A percentile compares a stretch with the other conserved stretches of the same genome.
Evolutionary conservation across 805 yeast species (phyloP).

Genomic region (Suhomyces sp.): DNA sequence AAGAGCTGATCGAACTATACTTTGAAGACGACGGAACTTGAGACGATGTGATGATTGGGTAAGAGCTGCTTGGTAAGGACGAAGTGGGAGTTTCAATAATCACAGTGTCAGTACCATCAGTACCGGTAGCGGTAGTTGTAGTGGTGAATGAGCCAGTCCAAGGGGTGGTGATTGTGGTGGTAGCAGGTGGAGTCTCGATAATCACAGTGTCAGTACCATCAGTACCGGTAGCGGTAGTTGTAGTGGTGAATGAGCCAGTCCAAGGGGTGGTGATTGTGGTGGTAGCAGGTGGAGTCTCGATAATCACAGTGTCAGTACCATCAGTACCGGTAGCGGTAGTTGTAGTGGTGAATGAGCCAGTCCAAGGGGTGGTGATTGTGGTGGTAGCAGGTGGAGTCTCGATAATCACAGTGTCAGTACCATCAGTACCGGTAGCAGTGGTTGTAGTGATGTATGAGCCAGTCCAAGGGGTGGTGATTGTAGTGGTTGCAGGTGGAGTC

Average conservation of each 20-base stretch:
- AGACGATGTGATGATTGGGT: not conserved
- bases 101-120: conserved; percentile 12
- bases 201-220: conserved; percentile 8
- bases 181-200: conserved; percentile 14
- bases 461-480: conserved; percentile 9
- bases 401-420: conserved; percentile 1
- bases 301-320: conserved; percentile 10
- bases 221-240: conserved; percentile 13
- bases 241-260: conserved; percentile 19
- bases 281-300: conserved; percentile 12
- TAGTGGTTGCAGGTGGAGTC: conserved; percentile 12
- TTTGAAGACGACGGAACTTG: not conserved
- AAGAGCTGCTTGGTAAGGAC: not conserved
- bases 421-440: conserved; percentile 10
- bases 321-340: conserved; percentile 5
- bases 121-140: conserved; percentile 4
- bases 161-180: conserved; percentile 5
- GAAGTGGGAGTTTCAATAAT: conserved; percentile 13
- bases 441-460: conserved; percentile 5
- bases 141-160: conserved; percentile 6
- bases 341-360: conserved; percentile 6
- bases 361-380: conserved; percentile 7
- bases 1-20: not conserved
- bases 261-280: conserved; percentile 14
- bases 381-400: conserved; percentile 12